These are phyloP conservation scores for Recurvomyces mirabilis DNA, from an alignment of 495 filamentous ascomycete genomes.

Conservation along the genomic window DNA sequence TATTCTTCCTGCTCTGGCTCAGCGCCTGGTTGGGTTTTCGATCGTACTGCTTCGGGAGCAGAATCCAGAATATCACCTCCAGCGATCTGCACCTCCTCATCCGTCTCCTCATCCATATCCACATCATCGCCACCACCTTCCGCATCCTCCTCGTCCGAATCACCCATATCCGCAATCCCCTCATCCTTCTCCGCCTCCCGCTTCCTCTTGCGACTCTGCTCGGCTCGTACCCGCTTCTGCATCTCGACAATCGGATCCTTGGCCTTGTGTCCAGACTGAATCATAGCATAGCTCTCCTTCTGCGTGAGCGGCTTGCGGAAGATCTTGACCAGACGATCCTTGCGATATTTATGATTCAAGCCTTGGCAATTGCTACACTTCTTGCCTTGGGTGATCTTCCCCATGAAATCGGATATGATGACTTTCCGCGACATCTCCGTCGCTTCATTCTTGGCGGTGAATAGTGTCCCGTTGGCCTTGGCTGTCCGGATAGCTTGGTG, in stretches of 20 bases:
- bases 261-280: conserved; percentile 53
- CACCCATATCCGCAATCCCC: conserved; percentile 56
- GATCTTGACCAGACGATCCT: conserved; percentile 81
- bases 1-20: conserved; percentile 44
- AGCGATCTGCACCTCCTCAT: conserved; percentile 38
- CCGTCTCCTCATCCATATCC: conserved; percentile 38
- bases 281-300: conserved; percentile 65
- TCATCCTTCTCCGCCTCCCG: conserved; percentile 57
- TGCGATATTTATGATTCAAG: conserved; percentile 56
- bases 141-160: conserved; percentile 34
- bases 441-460: conserved; percentile 63
- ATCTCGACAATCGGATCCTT: conserved; percentile 47
- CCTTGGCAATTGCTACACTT: conserved; percentile 66
- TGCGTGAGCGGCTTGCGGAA: conserved; percentile 66
- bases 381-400: conserved; percentile 48
- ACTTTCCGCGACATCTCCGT: conserved; percentile 61
- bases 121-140: conserved; percentile 33
- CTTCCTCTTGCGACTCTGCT: conserved; percentile 18
- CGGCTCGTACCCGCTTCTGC: conserved; percentile 17
- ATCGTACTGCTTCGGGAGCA: conserved; percentile 26
- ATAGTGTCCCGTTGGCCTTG: conserved; percentile 39
- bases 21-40: no score
- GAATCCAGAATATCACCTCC: conserved; percentile 12
- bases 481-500: conserved; percentile 47
- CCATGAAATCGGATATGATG: conserved; percentile 71